phyloP scores from a whole-genome alignment of 768 basidiomycete species.

The Agaricus subrufescens region DNA sequence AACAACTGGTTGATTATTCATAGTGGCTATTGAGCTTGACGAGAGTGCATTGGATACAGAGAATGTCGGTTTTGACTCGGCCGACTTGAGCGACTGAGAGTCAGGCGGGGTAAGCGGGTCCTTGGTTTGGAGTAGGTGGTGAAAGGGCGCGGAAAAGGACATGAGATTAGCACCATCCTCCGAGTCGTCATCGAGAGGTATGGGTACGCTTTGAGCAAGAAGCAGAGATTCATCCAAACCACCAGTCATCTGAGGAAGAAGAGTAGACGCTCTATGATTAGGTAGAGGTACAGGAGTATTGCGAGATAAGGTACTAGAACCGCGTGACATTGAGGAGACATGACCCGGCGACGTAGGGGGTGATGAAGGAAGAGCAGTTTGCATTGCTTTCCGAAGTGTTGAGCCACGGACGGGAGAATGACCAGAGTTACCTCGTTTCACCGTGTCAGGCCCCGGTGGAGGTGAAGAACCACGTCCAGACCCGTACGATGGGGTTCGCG shows the following conservation, averaged over 20 bases:
- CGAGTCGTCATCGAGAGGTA: conserved; percentile 71
- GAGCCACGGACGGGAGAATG: conserved; percentile 20
- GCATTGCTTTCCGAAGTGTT: conserved; percentile 34
- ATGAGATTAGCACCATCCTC: conserved; percentile 61
- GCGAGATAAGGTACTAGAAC: conserved; percentile 16
- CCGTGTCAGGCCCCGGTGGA: conserved; percentile 30
- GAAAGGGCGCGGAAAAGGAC: conserved; percentile 70
- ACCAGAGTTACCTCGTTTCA: conserved; percentile 41
- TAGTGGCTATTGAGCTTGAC: conserved; percentile 42
- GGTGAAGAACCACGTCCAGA: conserved; percentile 24
- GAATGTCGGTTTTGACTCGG: conserved; percentile 40
- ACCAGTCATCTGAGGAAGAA: conserved; percentile 33
- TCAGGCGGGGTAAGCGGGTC: conserved; percentile 29
- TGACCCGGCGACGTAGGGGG: conserved; percentile 28
- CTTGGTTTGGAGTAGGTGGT: conserved; percentile 34
- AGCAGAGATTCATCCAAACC: conserved; percentile 60
- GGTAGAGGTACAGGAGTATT: conserved; percentile 30
- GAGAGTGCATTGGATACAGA: conserved; percentile 59
- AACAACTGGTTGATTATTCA: conserved; percentile 43
- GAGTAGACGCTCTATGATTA: conserved; percentile 33
- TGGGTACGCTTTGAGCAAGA: conserved; percentile 66
- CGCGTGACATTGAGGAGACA: conserved; percentile 25
- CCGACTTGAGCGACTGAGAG: conserved; percentile 49
- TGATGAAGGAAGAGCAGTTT: conserved; percentile 33
- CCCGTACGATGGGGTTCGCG: conserved; percentile 32